Evolutionary conservation across 108 stramenopile species (phyloP), one percentile per base, ranked within the genome.

Genomic region (Craspedostauros australis): DNA sequence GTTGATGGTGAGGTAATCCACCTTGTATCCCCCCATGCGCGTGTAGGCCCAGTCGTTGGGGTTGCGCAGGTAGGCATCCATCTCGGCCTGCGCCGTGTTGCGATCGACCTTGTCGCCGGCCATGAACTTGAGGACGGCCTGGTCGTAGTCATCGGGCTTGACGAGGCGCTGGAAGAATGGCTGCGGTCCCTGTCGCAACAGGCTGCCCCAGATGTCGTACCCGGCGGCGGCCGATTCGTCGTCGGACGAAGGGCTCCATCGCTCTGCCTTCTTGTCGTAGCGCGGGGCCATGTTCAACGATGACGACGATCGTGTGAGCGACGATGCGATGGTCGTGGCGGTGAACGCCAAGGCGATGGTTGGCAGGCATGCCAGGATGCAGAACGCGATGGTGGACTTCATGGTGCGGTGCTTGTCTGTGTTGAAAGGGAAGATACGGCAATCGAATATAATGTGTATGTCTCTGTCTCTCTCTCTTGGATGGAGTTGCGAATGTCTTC

Each of bases 1-100:
- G 7, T 60, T 31, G 29, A 72, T 20, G 32, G 48, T 37, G 16
- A 36, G 26, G 39, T 73, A 73, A 36, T 73, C 58, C 15, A 55
- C 63, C 23, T 64, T 55, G 46, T 48, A 47, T 29, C 63, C 63
- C 8, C 65, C 80, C 66, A 72, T 61, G 48, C 82, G 73, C 44
- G 79, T 72, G 47, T 73, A 86, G 16, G 75, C 69, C 84, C 84
- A 86, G 59, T 82, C 80, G 29, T 63, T 23, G 11, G 82, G 73
- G 44, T 80, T 80, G 47, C 72, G 69, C 8, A 84, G 62, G 53
- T 75, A 84, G 14, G 76, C 76, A 42, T 84, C 83, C 83, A 84
- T 84, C 42, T 84, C 80, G 2, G 79, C 83, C 39, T 80, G 79
- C 0, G 79, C 83, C 24, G 72, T 70, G 46, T 60, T 68, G 2